Percentiles rank a stretch among this genome's conserved stretches.
Conservation (phyloP, 1,139 yeast species). For the Candida frijolesensis region DNA sequence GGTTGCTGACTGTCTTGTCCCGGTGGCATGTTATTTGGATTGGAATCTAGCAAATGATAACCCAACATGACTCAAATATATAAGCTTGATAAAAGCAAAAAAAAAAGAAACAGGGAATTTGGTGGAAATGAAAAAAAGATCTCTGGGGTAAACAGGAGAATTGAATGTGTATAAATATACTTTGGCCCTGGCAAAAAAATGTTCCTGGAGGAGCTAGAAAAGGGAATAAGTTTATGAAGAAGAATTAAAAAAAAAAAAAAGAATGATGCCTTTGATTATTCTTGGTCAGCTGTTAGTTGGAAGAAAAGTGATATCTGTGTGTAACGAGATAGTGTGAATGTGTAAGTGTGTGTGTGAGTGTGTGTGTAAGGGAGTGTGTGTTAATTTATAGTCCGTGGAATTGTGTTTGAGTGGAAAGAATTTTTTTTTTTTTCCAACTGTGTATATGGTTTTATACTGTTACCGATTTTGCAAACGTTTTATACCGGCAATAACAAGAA, state of each 20-base stretch:
- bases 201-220: neutral
- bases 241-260: neutral
- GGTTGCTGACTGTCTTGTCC: neutral
- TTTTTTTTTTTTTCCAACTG: neutral
- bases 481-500: neutral
- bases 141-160: neutral
- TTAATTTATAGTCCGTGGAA: neutral
- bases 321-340: neutral
- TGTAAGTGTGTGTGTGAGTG: neutral
- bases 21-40: neutral
- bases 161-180: neutral
- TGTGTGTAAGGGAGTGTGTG: neutral
- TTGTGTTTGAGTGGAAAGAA: neutral
- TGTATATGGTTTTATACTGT: constrained; percentile 1
- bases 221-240: neutral
- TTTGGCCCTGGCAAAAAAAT: neutral
- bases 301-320: neutral
- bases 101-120: neutral
- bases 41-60: neutral
- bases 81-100: neutral
- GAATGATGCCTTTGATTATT: neutral
- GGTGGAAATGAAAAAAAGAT: neutral
- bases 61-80: neutral
- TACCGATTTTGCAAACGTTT: constrained; percentile 1
- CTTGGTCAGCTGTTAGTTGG: neutral